Evolutionary conservation across 1,284 basidiomycete species (phyloP).

Genomic region (Heliocybe sulcata): DNA sequence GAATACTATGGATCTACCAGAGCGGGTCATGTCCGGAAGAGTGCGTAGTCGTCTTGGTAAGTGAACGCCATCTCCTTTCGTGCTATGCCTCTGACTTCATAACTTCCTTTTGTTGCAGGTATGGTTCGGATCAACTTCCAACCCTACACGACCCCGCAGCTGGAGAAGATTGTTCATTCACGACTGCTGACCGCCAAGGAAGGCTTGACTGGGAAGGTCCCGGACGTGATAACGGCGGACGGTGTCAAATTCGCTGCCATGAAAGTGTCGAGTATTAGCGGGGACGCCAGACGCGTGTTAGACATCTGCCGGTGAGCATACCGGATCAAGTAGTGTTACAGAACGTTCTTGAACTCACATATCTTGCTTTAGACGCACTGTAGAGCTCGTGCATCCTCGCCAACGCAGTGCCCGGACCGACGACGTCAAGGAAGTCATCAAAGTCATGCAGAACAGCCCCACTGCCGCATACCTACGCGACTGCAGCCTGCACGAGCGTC

Average conservation of each 20-base stretch:
- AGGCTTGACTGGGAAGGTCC: slow-evolving; percentile 30
- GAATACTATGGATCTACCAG: slow-evolving; percentile 97
- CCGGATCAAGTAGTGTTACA: slow-evolving; percentile 5
- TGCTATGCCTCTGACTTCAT: not conserved
- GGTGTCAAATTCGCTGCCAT: slow-evolving; percentile 88
- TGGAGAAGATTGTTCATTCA: slow-evolving; percentile 83
- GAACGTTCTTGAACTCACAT: not conserved
- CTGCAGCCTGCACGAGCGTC: slow-evolving; percentile 80
- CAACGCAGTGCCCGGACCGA: slow-evolving; percentile 55
- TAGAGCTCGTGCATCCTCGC: slow-evolving; percentile 64
- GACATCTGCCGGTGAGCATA: slow-evolving; percentile 77
- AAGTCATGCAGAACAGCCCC: slow-evolving; percentile 88
- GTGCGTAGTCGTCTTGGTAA: slow-evolving; percentile 88
- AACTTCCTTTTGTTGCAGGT: slow-evolving; percentile 36
- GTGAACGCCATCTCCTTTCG: slow-evolving; percentile 15
- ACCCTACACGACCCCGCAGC: slow-evolving; percentile 79
- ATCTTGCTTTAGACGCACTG: slow-evolving; percentile 53
- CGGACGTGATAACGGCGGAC: slow-evolving; percentile 63
- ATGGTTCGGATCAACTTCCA: slow-evolving; percentile 94
- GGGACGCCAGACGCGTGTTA: slow-evolving; percentile 89
- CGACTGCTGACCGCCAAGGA: slow-evolving; percentile 60
- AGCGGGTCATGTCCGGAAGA: slow-evolving; percentile 87
- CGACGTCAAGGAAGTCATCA: slow-evolving; percentile 80
- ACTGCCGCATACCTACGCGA: slow-evolving; percentile 77
- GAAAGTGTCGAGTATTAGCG: slow-evolving; percentile 89